A percentile compares a stretch with the other conserved stretches of the same genome.
Evolutionary conservation across 1,139 yeast species (phyloP).

Genomic region (Debaryomyces subglobosus): DNA sequence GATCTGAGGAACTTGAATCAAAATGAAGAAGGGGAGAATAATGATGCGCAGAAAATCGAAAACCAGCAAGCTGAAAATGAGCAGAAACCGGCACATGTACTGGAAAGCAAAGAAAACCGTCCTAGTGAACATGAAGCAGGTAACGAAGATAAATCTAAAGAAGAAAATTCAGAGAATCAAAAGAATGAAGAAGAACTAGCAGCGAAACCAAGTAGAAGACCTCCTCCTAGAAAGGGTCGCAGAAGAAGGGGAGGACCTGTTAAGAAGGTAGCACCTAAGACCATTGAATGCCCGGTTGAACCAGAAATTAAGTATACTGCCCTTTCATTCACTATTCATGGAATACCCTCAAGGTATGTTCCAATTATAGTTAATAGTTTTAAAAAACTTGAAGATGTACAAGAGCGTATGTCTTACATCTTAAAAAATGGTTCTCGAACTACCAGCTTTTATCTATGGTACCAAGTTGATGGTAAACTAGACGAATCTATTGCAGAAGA

Average conservation of each 20-base stretch:
- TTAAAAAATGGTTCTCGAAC: constrained; percentile 63
- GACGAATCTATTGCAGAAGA: constrained; percentile 62
- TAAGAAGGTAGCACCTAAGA: constrained; percentile 24
- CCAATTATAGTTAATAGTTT: constrained; percentile 76
- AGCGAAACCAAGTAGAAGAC: constrained; percentile 21
- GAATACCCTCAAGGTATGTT: constrained; percentile 66
- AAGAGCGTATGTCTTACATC: constrained; percentile 61
- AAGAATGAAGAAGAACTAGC: constrained; percentile 11
- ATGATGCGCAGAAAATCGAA: constrained; percentile 13
- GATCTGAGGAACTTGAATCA: constrained; percentile 15
- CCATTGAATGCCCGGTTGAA: constrained; percentile 34
- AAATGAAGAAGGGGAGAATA: constrained; percentile 12
- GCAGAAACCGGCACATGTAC: background rate
- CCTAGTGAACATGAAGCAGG: constrained; percentile 19
- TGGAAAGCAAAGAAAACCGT: background rate
- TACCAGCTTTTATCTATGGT: constrained; percentile 74
- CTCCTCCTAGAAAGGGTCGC: constrained; percentile 23
- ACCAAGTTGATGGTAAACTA: constrained; percentile 77
- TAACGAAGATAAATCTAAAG: constrained; percentile 18
- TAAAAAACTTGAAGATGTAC: constrained; percentile 56
- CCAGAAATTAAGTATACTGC: constrained; percentile 57
- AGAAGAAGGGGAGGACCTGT: constrained; percentile 25
- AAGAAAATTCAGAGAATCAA: constrained; percentile 13
- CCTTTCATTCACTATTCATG: constrained; percentile 62
- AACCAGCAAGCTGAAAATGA: constrained; percentile 11